A percentile compares a stretch with the other conserved stretches of the same genome.
These are phyloP conservation scores for Umbelopsis ramanniana DNA, from an alignment of 192 early-diverging fungal genomes.

Conservation along the genomic window DNA sequence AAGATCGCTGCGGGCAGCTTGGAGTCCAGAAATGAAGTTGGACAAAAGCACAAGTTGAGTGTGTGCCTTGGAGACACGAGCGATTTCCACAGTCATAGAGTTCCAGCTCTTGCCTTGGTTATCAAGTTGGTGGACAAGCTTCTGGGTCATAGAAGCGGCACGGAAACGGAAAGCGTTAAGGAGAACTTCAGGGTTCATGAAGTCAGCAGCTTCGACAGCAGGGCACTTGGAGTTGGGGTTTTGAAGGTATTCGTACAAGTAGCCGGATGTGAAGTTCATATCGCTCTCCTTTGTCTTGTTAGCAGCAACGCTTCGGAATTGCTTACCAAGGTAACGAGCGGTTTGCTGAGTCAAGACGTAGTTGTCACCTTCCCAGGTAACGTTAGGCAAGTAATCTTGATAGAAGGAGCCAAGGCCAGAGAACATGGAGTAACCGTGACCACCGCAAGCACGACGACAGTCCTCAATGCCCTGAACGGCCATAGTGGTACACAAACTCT, in stretches of 20 bases:
- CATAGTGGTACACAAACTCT: slow-evolving; percentile 73
- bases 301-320: slow-evolving; percentile 59
- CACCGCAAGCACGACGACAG: slow-evolving; percentile 75
- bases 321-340: slow-evolving; percentile 76
- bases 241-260: slow-evolving; percentile 53
- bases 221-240: slow-evolving; percentile 66
- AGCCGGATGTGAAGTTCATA: slow-evolving; percentile 48
- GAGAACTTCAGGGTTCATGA: slow-evolving; percentile 64
- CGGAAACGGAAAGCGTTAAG: slow-evolving; percentile 79
- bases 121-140: slow-evolving; percentile 68
- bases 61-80: slow-evolving; percentile 75
- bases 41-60: slow-evolving; percentile 75
- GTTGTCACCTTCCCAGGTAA: slow-evolving; percentile 88
- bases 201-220: slow-evolving; percentile 50
- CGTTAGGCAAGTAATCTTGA: slow-evolving; percentile 72
- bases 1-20: slow-evolving; percentile 44
- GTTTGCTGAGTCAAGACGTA: slow-evolving; percentile 88
- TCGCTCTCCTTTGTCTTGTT: slow-evolving; percentile 52
- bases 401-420: slow-evolving; percentile 72
- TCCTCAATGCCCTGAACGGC: slow-evolving; percentile 74
- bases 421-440: slow-evolving; percentile 79
- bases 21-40: slow-evolving; percentile 71
- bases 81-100: slow-evolving; percentile 76
- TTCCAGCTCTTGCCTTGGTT: slow-evolving; percentile 70
- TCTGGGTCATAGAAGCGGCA: slow-evolving; percentile 64